phyloP scores from a whole-genome alignment of 2,329 filamentous ascomycete genomes.

The Penicillium sp. region DNA sequence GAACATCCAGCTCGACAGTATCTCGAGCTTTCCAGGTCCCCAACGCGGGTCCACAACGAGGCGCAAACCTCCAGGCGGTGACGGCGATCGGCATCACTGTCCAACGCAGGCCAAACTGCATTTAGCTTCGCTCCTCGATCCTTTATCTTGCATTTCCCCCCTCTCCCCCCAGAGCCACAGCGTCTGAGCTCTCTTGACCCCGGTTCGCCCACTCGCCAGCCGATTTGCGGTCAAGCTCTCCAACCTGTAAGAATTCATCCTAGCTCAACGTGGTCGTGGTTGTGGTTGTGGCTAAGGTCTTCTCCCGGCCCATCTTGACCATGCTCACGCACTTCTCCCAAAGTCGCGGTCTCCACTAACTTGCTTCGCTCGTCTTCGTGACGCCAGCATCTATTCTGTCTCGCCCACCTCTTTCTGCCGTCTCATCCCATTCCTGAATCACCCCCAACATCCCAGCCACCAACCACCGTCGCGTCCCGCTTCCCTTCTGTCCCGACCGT shows the following conservation, averaged over 20 bases:
- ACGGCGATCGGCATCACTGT: constrained; percentile 20
- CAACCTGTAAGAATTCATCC: constrained; percentile 33
- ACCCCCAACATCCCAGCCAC: constrained; percentile 1
- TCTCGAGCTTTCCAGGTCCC: background rate
- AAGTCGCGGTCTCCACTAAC: constrained; percentile 13
- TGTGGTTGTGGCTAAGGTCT: too few species aligned
- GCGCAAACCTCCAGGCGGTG: constrained; percentile 17
- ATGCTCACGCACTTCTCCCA: constrained; percentile 11
- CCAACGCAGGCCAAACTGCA: constrained; percentile 8
- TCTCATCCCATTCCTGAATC: constrained; percentile 1
- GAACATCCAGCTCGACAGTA: background rate
- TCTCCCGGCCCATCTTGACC: constrained; percentile 15
- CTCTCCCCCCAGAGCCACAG: constrained; percentile 2
- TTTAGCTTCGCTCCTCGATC: constrained; percentile 11
- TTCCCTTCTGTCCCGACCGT: constrained; percentile 25
- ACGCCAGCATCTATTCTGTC: constrained; percentile 24
- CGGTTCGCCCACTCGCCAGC: constrained; percentile 11
- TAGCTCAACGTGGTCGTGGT: constrained; percentile 29
- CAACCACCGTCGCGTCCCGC: constrained; percentile 12
- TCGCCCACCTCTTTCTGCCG: constrained; percentile 1
- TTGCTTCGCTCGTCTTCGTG: constrained; percentile 19
- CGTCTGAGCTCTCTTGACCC: constrained; percentile 14
- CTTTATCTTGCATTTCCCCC: constrained; percentile 13
- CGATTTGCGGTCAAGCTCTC: constrained; percentile 18
- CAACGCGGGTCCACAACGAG: too few species aligned